phyloP scores from a whole-genome alignment of 2,329 filamentous ascomycete genomes.

The Epichloe gansuensis region DNA sequence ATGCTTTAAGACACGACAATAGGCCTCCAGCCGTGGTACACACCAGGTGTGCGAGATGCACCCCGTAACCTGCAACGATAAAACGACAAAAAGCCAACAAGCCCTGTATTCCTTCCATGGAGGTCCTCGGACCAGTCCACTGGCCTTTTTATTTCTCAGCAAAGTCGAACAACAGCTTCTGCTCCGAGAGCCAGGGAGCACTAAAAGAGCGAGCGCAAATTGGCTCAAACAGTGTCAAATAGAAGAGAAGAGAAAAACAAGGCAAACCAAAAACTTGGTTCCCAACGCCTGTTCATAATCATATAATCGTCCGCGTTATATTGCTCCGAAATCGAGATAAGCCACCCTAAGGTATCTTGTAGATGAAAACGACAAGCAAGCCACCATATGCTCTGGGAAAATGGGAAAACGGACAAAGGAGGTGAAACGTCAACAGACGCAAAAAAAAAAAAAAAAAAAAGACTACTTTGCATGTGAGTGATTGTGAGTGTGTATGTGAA shows the following conservation, averaged over 20 bases:
- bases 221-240: slow-evolving; percentile 1
- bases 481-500: neutral
- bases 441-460: neutral
- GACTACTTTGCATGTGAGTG: slow-evolving; percentile 1
- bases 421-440: neutral
- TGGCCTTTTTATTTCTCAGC: neutral
- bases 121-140: neutral
- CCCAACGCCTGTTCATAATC: slow-evolving; percentile 17
- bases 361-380: slow-evolving; percentile 6
- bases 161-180: neutral
- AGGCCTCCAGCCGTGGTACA: neutral
- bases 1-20: neutral
- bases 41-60: slow-evolving; percentile 3
- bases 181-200: neutral
- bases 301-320: slow-evolving; percentile 11
- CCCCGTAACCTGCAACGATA: slow-evolving; percentile 3
- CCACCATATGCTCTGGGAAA: neutral
- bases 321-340: slow-evolving; percentile 10
- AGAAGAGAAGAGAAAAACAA: slow-evolving; percentile 1
- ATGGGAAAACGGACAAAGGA: neutral
- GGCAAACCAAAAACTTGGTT: slow-evolving; percentile 7
- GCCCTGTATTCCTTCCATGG: neutral
- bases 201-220: neutral
- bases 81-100: slow-evolving; percentile 1
- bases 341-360: slow-evolving; percentile 19